Evolutionary conservation across 1,284 basidiomycete species (phyloP).

Genomic region (Puccinia coronata): DNA sequence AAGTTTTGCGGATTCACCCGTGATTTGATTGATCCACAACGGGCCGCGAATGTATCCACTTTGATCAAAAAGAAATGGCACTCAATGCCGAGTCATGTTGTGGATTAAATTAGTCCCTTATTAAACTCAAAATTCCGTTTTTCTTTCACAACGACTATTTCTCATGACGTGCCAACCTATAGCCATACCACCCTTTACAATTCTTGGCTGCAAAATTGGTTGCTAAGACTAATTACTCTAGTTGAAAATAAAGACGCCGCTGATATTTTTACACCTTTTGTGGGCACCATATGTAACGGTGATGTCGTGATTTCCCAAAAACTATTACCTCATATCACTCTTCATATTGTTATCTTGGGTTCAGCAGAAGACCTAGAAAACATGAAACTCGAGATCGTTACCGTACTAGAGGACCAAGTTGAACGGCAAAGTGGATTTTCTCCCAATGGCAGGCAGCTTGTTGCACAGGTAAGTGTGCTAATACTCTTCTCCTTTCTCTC

Average conservation of each 20-base stretch:
- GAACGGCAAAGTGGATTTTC: conserved; percentile 66
- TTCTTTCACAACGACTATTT: conserved; percentile 58
- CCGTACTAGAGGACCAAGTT: conserved; percentile 85
- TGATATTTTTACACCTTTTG: conserved; percentile 77
- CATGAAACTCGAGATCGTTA: conserved; percentile 75
- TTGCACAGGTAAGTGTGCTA: conserved; percentile 59
- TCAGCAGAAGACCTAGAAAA: conserved; percentile 66
- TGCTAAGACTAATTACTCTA: conserved; percentile 71
- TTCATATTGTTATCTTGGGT: conserved; percentile 82
- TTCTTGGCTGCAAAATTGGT: conserved; percentile 95
- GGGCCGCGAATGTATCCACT: too few relatives aligned
- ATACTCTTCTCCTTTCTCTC: not conserved
- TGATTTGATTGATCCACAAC: conserved; percentile 66
- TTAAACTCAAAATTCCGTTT: conserved; percentile 70
- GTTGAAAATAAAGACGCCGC: conserved; percentile 65
- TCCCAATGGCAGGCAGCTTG: conserved; percentile 74
- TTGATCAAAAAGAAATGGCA: too few relatives aligned
- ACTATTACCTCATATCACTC: conserved; percentile 87
- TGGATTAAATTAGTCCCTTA: conserved; percentile 86
- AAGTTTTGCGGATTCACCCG: conserved; percentile 83
- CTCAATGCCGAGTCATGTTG: conserved; percentile 77
- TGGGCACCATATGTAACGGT: conserved; percentile 76
- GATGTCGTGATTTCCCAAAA: conserved; percentile 89
- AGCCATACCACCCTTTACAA: conserved; percentile 75
- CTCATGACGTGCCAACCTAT: conserved; percentile 68